Percentiles rank a stretch among this genome's conserved stretches.
phyloP scores from a whole-genome alignment of 164 flowering plant species.

The Akebia trifoliata region DNA sequence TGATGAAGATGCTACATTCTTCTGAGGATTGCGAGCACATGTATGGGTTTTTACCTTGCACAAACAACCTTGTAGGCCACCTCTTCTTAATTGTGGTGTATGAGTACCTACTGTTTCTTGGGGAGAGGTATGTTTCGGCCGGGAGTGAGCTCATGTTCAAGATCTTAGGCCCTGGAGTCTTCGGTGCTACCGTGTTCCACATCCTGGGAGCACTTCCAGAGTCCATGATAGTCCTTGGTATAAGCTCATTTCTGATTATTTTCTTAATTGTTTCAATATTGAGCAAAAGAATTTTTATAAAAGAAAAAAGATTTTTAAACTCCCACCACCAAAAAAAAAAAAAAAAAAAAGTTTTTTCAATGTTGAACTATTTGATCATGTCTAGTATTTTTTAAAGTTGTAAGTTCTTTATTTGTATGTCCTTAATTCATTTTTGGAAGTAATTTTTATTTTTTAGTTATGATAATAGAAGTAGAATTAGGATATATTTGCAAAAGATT shows the following conservation, averaged over 20 bases:
- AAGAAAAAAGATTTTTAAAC: neutral
- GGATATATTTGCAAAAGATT: too few relatives aligned
- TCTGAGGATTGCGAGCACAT: conserved; percentile 30
- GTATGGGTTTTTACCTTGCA: conserved; percentile 54
- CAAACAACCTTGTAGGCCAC: conserved; percentile 35
- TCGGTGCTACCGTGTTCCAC: conserved; percentile 41
- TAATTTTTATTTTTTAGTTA: too few relatives aligned
- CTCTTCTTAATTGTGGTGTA: conserved; percentile 43
- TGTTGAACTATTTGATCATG: too few relatives aligned
- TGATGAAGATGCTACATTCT: neutral
- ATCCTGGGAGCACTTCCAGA: conserved; percentile 36
- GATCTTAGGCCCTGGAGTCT: conserved; percentile 38
- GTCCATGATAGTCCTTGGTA: conserved; percentile 23
- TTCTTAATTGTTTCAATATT: neutral
- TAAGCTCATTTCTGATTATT: too few relatives aligned
- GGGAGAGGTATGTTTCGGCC: conserved; percentile 25
- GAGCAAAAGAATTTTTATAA: too few relatives aligned
- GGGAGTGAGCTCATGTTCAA: conserved; percentile 39
- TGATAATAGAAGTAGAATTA: too few relatives aligned
- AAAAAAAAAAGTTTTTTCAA: too few relatives aligned
- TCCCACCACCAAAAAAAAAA: too few relatives aligned
- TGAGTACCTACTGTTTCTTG: conserved; percentile 33
- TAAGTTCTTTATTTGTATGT: too few relatives aligned
- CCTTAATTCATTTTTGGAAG: too few relatives aligned
- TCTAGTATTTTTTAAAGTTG: too few relatives aligned